Conservation (phyloP, 805 yeast species). For the Candida boleticola region DNA sequence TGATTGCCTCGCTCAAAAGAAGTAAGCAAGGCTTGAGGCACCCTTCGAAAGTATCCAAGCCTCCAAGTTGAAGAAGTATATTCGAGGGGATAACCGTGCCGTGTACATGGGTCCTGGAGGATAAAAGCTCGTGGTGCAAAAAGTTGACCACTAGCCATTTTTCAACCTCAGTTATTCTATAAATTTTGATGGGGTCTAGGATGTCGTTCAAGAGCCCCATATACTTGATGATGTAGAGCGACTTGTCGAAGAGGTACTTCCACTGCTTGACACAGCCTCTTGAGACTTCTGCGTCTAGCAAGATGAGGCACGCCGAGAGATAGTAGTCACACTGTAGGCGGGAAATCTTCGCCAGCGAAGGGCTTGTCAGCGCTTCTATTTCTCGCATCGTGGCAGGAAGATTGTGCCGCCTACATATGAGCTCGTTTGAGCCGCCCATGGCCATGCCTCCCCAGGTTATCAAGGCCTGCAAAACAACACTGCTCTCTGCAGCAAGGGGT, state of each 20-base stretch:
- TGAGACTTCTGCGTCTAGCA: conserved; percentile 32
- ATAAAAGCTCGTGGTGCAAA: conserved; percentile 1
- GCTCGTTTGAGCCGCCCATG: conserved; percentile 25
- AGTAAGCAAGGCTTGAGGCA: conserved; percentile 18
- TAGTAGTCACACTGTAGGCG: conserved; percentile 17
- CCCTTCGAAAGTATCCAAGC: conserved; percentile 15
- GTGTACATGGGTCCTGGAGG: not conserved
- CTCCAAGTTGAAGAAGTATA: not conserved
- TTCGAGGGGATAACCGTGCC: conserved; percentile 1
- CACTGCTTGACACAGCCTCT: conserved; percentile 26
- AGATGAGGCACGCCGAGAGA: conserved; percentile 24
- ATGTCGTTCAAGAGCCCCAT: conserved; percentile 4
- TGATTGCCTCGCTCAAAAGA: conserved; percentile 18
- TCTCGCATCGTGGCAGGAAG: conserved; percentile 16
- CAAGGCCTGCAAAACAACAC: conserved; percentile 48
- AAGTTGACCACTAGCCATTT: conserved; percentile 1
- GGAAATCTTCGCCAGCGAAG: not conserved
- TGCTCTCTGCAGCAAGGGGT: conserved; percentile 49
- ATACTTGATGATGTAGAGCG: not conserved
- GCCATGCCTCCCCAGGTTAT: conserved; percentile 61
- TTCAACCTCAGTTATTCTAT: not conserved
- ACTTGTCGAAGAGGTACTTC: conserved; percentile 2
- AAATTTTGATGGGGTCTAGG: not conserved
- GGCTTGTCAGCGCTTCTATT: conserved; percentile 10
- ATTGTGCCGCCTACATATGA: conserved; percentile 17